Evolutionary conservation across 176 grass and related monocot species (phyloP).

Genomic region (Cenchrus americanus): DNA sequence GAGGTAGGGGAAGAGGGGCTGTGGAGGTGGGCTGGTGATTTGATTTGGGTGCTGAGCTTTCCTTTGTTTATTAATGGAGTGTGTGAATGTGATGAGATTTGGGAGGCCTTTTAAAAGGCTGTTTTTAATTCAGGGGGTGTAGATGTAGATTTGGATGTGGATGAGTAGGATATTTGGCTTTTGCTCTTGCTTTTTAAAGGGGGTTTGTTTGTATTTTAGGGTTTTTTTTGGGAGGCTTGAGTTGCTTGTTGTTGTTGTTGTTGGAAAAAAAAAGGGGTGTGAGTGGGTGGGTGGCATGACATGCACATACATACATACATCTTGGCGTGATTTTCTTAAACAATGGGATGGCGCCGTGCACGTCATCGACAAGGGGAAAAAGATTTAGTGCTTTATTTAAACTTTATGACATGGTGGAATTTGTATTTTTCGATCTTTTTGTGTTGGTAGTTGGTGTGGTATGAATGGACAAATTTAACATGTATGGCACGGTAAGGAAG

Average conservation of each 20-base stretch:
- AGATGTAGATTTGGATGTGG: slow-evolving; percentile 4
- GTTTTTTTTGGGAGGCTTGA: not conserved
- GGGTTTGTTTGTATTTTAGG: not conserved
- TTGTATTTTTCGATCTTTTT: not conserved
- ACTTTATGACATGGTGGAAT: not conserved
- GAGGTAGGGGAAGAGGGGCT: not conserved
- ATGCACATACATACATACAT: not conserved
- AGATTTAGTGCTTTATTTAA: not conserved
- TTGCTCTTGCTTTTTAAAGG: not conserved
- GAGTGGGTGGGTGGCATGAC: not conserved
- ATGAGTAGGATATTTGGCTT: slow-evolving; percentile 8
- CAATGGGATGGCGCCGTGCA: not conserved
- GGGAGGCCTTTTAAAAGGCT: not conserved
- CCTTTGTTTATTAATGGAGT: slow-evolving; percentile 23
- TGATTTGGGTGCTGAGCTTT: slow-evolving; percentile 7
- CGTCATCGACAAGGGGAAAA: not conserved
- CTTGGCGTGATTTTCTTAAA: not conserved
- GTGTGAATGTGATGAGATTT: slow-evolving; percentile 39
- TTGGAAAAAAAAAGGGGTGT: not conserved
- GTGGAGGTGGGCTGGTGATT: slow-evolving; percentile 30
- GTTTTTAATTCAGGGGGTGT: not conserved
- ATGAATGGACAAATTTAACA: not conserved
- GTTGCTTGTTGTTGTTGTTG: not conserved
- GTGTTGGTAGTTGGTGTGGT: not conserved
- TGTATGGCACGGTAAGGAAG: too few species aligned